Conservation (phyloP, 495 filamentous ascomycete species). For the Cryomyces minteri region DNA sequence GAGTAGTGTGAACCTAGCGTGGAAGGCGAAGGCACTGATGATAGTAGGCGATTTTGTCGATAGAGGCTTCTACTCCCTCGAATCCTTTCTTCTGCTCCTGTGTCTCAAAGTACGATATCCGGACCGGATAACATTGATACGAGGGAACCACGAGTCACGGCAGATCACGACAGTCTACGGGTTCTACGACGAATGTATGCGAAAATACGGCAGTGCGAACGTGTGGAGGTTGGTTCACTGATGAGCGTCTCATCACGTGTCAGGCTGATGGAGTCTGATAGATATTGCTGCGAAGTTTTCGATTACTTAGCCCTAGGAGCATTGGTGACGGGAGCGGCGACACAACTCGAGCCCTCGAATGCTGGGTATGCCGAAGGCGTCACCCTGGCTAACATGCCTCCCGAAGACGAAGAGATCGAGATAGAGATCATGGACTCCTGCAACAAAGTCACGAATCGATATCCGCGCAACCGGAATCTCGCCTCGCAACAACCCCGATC, state of each 20-base stretch:
- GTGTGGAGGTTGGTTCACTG: conserved; percentile 57
- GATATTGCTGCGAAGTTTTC: conserved; percentile 90
- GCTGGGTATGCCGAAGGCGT: conserved; percentile 19
- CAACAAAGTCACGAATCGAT: conserved; percentile 58
- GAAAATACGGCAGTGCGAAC: conserved; percentile 92
- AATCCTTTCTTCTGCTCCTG: conserved; percentile 86
- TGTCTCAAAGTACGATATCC: conserved; percentile 96
- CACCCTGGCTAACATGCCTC: conserved; percentile 16
- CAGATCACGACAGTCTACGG: conserved; percentile 98
- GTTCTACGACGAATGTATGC: conserved; percentile 95
- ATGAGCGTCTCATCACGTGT: background rate
- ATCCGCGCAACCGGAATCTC: conserved; percentile 35
- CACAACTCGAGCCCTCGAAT: conserved; percentile 40
- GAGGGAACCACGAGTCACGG: conserved; percentile 92
- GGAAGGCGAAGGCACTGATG: conserved; percentile 16
- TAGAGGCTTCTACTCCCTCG: conserved; percentile 92
- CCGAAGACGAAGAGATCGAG: conserved; percentile 55
- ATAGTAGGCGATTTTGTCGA: conserved; percentile 70
- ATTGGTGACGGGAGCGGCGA: conserved; percentile 77
- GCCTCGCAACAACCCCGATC: conserved; percentile 19
- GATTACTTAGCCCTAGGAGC: conserved; percentile 94
- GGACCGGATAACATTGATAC: conserved; percentile 90
- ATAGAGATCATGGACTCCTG: conserved; percentile 78
- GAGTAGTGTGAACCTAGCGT: conserved; percentile 3
- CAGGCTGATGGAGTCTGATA: conserved; percentile 3